These are phyloP conservation scores for Sporothrix protearum DNA, from an alignment of 2,329 filamentous ascomycete genomes.

Conservation along the genomic window DNA sequence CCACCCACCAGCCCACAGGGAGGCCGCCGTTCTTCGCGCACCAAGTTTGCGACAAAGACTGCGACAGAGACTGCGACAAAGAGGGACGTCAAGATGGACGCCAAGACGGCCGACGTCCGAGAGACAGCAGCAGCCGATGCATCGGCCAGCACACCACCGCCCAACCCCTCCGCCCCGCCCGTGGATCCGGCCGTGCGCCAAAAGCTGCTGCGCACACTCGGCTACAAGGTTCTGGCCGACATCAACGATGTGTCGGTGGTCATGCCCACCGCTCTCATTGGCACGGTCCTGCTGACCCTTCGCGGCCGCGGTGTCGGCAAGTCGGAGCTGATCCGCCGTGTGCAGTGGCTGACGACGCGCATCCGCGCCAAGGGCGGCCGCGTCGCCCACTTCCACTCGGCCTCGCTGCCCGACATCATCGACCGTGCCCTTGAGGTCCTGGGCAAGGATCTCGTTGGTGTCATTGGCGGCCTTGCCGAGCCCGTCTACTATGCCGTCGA, in stretches of 20 bases:
- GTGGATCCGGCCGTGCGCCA: slow-evolving; percentile 57
- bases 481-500: slow-evolving; percentile 94
- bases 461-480: slow-evolving; percentile 75
- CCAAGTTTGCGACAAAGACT: neutral
- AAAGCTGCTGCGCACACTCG: slow-evolving; percentile 77
- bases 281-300: slow-evolving; percentile 86
- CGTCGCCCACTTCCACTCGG: slow-evolving; percentile 86
- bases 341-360: slow-evolving; percentile 83
- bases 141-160: neutral
- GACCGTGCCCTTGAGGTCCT: slow-evolving; percentile 88
- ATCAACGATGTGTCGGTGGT: slow-evolving; percentile 96
- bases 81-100: too few relatives aligned
- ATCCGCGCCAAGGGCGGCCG: slow-evolving; percentile 83
- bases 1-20: slow-evolving; percentile 47
- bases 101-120: neutral
- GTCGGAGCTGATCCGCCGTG: slow-evolving; percentile 74
- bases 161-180: slow-evolving; percentile 38
- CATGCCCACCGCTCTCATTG: slow-evolving; percentile 95
- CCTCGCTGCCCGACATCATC: slow-evolving; percentile 75
- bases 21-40: slow-evolving; percentile 2
- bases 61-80: too few relatives aligned
- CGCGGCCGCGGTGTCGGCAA: slow-evolving; percentile 89
- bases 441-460: slow-evolving; percentile 81
- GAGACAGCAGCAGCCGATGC: neutral
- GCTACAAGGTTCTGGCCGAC: slow-evolving; percentile 87